Base-by-base conservation (phyloP, 2,329 filamentous ascomycete species). In the Clarireedia hainanense region DNA sequence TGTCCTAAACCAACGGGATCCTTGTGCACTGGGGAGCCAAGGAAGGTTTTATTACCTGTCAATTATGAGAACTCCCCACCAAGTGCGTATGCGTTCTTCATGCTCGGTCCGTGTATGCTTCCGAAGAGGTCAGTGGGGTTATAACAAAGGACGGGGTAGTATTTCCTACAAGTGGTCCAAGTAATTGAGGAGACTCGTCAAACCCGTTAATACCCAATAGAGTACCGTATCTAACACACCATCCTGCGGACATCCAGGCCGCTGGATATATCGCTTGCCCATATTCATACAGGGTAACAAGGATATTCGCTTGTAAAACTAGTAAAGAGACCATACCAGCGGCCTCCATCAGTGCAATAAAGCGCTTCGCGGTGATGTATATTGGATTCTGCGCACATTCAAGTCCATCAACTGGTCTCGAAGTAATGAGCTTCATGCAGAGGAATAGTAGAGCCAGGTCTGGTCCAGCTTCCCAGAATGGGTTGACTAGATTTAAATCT, bases 181-280 rank as follows among this genome's bases (percentile, higher is more conserved):
- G 62, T 46, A 76, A 64, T 48, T 68, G 59, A 30, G 67, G 69
- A 23, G 70, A 68, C 46, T 67, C 64, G 26, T 69, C 67, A 7
- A 67, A 64, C 5, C 67, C 63, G 60, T 71, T 73, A 20, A 79
- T 62, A 2, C 74, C 75, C n/a, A 78, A 65, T 10, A 76, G 68
- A 43, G 75, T 72, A 7, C 71, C 70, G 60, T 78, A 75, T 53
- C 75, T 66, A 20, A 73, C 69, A 63, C 74, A 76, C 62, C 69
- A 67, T 2, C 73, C 76, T 5, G 76, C 68, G 1, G 74, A 73
- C 65, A 78, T 73, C 69, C 74, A 79, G 14, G 75, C 75, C 10
- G 75, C 73, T 3, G 77, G 76, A 58, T 78, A 78, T 47, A 79
- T 74, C 3, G 69, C 72, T 58, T 79, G 76, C 1, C 74, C 72